These are phyloP conservation scores for Coemansia biformis DNA, from an alignment of 192 early-diverging fungal genomes.

Conservation along the genomic window DNA sequence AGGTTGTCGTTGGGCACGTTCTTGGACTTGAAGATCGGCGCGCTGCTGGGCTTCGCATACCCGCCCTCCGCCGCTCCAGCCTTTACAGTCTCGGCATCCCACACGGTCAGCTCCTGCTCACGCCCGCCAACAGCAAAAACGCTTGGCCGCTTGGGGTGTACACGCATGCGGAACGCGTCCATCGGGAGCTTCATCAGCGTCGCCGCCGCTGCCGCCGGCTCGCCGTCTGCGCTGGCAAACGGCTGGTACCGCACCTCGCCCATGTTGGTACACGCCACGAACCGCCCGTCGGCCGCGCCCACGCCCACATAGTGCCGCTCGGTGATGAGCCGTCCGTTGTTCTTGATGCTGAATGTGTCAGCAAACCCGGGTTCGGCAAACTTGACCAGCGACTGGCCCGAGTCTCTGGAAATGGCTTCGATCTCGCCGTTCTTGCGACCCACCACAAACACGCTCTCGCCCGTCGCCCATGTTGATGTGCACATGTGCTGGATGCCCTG, in stretches of 20 bases:
- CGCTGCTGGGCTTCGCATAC: conserved; percentile 18
- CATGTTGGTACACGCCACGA: conserved; percentile 40
- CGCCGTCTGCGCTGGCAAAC: conserved; percentile 1
- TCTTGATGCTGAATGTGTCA: conserved; percentile 12
- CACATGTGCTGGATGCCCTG: conserved; percentile 33
- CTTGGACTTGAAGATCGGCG: conserved; percentile 71
- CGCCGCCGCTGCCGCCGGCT: neutral
- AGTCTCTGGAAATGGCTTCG: conserved; percentile 17
- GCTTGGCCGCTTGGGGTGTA: conserved; percentile 57
- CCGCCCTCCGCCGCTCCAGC: conserved; percentile 7
- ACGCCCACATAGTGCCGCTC: conserved; percentile 23
- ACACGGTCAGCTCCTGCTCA: conserved; percentile 77
- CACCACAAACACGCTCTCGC: conserved; percentile 17
- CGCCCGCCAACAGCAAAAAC: conserved; percentile 82
- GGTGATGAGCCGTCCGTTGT: conserved; percentile 22
- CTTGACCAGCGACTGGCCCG: conserved; percentile 12
- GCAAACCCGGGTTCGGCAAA: conserved; percentile 22
- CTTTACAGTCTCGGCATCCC: conserved; percentile 39
- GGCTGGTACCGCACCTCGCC: conserved; percentile 39
- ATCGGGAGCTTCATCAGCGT: conserved; percentile 34
- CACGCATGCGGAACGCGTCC: conserved; percentile 64
- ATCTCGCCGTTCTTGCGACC: conserved; percentile 31
- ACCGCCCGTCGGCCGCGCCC: conserved; percentile 9
- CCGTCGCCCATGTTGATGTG: conserved; percentile 1
- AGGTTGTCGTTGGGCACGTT: conserved; percentile 79